phyloP scores from a whole-genome alignment of 2,329 filamentous ascomycete species.

The Penicillium sp. region DNA sequence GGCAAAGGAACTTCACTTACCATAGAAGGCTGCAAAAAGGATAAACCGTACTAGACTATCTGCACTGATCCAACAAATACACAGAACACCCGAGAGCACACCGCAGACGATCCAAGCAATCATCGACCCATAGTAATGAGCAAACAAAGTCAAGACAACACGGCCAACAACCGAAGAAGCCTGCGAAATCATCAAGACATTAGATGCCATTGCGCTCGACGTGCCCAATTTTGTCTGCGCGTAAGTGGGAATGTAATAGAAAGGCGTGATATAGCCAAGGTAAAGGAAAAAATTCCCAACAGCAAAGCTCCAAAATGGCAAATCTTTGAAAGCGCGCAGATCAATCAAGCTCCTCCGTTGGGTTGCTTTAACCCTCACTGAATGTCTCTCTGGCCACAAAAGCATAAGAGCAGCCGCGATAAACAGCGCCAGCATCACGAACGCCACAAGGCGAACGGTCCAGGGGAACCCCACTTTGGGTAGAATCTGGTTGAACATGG shows the following conservation, averaged over 20 bases:
- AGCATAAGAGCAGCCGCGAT: conserved; percentile 9
- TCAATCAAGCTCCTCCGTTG: conserved; percentile 42
- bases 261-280: conserved; percentile 50
- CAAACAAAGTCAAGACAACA: conserved; percentile 53
- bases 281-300: conserved; percentile 38
- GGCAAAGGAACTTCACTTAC: background rate
- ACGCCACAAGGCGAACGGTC: conserved; percentile 54
- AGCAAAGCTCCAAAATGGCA: conserved; percentile 43
- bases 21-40: conserved; percentile 59
- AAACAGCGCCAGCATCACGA: conserved; percentile 49
- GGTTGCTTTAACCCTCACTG: background rate
- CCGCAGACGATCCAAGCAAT: conserved; percentile 54
- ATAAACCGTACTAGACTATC: conserved; percentile 50
- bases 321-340: conserved; percentile 45
- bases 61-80: conserved; percentile 58
- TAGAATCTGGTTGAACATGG: conserved; percentile 50
- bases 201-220: conserved; percentile 46
- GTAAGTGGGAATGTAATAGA: conserved; percentile 42
- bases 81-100: conserved; percentile 37
- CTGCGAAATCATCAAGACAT: conserved; percentile 62
- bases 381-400: conserved; percentile 19
- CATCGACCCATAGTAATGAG: conserved; percentile 56
- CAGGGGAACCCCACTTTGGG: conserved; percentile 56
- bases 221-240: conserved; percentile 32
- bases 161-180: conserved; percentile 56